Evolutionary conservation across 805 yeast genomes (phyloP).

Genomic region (Lipomyces kockii): DNA sequence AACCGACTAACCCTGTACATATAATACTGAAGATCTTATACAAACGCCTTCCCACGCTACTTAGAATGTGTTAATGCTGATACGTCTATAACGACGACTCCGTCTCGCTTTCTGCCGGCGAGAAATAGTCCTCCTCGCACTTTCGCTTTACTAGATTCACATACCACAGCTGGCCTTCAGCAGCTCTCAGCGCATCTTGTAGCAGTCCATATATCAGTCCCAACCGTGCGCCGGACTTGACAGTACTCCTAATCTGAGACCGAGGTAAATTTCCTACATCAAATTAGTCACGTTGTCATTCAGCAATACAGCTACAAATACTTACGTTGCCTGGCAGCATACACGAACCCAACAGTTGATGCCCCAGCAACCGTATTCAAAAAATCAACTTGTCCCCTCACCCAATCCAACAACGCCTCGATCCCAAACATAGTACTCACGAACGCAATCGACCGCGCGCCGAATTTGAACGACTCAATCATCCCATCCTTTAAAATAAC

Average conservation of each 20-base stretch:
- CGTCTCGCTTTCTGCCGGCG: background rate
- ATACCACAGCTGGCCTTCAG: conserved; percentile 71
- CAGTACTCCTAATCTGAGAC: conserved; percentile 43
- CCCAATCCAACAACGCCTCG: conserved; percentile 64
- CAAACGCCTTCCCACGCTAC: background rate
- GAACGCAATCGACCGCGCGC: conserved; percentile 16
- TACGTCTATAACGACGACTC: background rate
- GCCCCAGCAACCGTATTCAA: conserved; percentile 67
- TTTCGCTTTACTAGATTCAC: conserved; percentile 2
- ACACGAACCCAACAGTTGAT: conserved; percentile 55
- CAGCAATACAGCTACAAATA: background rate
- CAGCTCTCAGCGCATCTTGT: conserved; percentile 65
- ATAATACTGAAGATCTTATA: background rate
- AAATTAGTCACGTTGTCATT: conserved; percentile 2
- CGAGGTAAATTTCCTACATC: conserved; percentile 26
- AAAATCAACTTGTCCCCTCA: conserved; percentile 61
- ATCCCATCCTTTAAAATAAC: conserved; percentile 65
- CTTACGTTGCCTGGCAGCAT: conserved; percentile 47
- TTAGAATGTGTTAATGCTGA: background rate
- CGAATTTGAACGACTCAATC: conserved; percentile 16
- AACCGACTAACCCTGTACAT: background rate
- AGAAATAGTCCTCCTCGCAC: background rate
- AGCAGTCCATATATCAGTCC: conserved; percentile 67
- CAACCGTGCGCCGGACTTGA: conserved; percentile 57
- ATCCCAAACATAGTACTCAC: conserved; percentile 48